These are phyloP conservation scores for Suillus spraguei DNA, from an alignment of 768 basidiomycete species.

Conservation along the genomic window DNA sequence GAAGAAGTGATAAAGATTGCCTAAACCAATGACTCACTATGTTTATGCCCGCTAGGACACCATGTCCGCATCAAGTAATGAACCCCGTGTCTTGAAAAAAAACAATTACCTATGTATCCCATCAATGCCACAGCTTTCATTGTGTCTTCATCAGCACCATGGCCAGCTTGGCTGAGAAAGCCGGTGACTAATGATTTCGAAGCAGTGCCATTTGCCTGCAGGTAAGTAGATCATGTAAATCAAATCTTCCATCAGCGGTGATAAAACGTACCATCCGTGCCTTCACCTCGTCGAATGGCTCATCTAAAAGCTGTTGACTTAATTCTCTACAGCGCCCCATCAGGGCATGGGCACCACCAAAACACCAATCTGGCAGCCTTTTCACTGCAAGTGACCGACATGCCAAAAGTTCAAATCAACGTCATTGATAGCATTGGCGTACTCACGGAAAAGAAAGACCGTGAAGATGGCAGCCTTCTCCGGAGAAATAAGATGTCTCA, in stretches of 20 bases:
- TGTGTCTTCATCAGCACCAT: neutral
- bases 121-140: conserved; percentile 5
- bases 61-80: neutral
- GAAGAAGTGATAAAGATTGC: conserved; percentile 24
- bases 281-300: neutral
- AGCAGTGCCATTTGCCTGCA: conserved; percentile 3
- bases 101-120: neutral
- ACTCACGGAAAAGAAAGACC: conserved; percentile 14
- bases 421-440: neutral
- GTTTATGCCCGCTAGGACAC: neutral
- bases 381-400: neutral
- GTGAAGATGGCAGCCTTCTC: conserved; percentile 8
- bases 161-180: neutral
- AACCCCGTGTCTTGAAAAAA: no score
- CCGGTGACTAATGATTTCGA: neutral
- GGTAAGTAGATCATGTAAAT: neutral
- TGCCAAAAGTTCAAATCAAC: neutral
- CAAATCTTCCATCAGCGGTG: no score
- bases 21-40: neutral
- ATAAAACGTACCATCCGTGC: neutral
- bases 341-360: conserved; percentile 1
- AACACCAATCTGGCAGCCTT: neutral
- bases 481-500: conserved; percentile 9
- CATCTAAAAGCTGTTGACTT: neutral
- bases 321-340: conserved; percentile 1